Evolutionary conservation across 2,329 filamentous ascomycete species (phyloP).

Genomic region (Diaporthe citrichinensis): DNA sequence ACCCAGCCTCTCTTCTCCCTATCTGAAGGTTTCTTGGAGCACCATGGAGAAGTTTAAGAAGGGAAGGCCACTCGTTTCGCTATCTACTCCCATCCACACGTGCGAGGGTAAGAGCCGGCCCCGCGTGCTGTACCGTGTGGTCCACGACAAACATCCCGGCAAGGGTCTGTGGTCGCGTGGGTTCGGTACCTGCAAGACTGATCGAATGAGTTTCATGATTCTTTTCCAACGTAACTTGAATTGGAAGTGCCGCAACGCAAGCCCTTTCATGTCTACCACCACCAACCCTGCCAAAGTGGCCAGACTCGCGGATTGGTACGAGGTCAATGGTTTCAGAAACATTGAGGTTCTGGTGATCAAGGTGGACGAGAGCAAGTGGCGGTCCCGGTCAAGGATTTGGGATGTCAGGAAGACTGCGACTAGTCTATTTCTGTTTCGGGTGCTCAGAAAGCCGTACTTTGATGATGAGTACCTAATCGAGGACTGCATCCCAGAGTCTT

Average conservation of each 20-base stretch:
- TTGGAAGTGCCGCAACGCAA: conserved; percentile 8
- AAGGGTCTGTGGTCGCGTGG: background rate
- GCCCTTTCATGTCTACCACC: conserved; percentile 28
- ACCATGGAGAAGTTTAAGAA: background rate
- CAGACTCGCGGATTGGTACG: background rate
- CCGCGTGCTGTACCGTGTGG: background rate
- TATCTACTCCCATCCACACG: background rate
- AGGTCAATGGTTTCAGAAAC: background rate
- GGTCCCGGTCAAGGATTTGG: background rate
- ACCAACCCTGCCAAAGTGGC: background rate
- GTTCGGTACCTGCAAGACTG: background rate
- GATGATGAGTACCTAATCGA: background rate
- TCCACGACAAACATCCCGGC: background rate
- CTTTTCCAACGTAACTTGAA: background rate
- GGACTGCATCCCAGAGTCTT: background rate
- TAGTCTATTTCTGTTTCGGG: too few relatives aligned
- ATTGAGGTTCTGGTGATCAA: conserved; percentile 13
- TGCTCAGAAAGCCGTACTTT: background rate
- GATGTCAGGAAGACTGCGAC: background rate
- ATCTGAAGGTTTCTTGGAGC: background rate
- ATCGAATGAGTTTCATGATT: background rate
- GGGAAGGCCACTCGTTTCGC: background rate
- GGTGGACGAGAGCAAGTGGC: background rate
- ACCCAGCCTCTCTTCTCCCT: background rate
- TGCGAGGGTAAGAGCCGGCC: background rate